Evolutionary conservation across 2,329 filamentous ascomycete genomes (phyloP), one percentile per base, ranked within the genome.

Genomic region (Uncinocarpus reesii): DNA sequence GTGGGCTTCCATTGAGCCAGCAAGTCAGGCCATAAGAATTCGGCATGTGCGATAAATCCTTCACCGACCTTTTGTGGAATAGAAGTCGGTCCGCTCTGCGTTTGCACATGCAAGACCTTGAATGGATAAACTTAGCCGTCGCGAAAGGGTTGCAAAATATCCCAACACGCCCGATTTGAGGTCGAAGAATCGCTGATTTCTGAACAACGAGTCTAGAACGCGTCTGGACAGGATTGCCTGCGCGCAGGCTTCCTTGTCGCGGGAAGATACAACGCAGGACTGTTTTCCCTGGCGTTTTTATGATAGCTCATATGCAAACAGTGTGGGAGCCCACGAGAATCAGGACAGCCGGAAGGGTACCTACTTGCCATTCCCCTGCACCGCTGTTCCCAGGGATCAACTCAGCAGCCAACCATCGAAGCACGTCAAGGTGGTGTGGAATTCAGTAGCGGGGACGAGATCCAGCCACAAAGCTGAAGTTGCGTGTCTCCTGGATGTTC

Each of bases 401-500:
- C 16, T 29, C 23, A 38, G 35, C 43, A 37, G 35, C 34, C 43
- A 46, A 46, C 34, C 43, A 46, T 31, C 43, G 4, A 16, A 38
- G 43, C 43, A 29, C 23, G 34, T 46, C 43, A 38, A 20, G 24
- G 24, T 37, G 43, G 43, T 38, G 43, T 38, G 43, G 34, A 38
- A 46, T 38, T 38, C 29, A 38, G 34, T 13, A 46, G 43, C 37
- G 45, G 45, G 45, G 45, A 48, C 29, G 28, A 32, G 45, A 48
- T 48, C 45, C 34, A 42, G 45, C 15, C 31, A 56, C 57, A 58
- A 55, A 62, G 59, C 57, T 53, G 52, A 53, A 53, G 50, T 48
- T 51, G 34, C 28, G 46, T 48, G 20, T 35, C 24, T 37, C 23
- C 34, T 34, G 26, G 36, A 40, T 36, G 32, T 34, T 45, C 52